phyloP scores from a whole-genome alignment of 306 rosid species.

The Pachyrhizus erosus region DNA sequence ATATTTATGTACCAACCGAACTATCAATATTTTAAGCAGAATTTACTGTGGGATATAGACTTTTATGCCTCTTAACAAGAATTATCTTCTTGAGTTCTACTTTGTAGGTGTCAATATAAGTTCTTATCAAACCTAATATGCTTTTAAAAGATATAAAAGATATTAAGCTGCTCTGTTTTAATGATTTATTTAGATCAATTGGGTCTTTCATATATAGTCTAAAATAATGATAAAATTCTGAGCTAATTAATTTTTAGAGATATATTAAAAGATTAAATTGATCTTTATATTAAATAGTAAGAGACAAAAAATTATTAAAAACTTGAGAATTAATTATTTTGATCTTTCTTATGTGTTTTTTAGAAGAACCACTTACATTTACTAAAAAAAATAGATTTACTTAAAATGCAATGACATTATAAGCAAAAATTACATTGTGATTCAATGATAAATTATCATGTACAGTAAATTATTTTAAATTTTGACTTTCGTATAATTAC shows the following conservation, averaged over 20 bases:
- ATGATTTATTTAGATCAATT: no score
- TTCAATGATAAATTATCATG: no score
- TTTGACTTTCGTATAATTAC: no score
- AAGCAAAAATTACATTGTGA: no score
- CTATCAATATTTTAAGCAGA: neutral
- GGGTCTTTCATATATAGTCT: no score
- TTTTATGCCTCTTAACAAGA: neutral
- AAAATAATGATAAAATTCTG: no score
- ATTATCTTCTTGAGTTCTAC: neutral
- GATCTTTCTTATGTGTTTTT: neutral
- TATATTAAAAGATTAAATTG: neutral
- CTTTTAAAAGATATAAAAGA: no score
- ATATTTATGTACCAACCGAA: neutral
- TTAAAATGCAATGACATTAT: neutral
- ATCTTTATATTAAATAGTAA: neutral
- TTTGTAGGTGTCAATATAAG: no score
- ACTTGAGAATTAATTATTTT: neutral
- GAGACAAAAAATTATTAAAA: neutral
- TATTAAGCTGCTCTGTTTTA: no score
- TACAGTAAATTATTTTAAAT: no score
- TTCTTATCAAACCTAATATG: no score
- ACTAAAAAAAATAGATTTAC: neutral
- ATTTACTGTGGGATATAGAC: neutral
- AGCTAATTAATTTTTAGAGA: no score
- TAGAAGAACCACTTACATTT: neutral